Percentiles rank a stretch among this genome's conserved stretches.
These are phyloP conservation scores for Leptographium lundbergii DNA, from an alignment of 2,329 filamentous ascomycete species.

Conservation along the genomic window DNA sequence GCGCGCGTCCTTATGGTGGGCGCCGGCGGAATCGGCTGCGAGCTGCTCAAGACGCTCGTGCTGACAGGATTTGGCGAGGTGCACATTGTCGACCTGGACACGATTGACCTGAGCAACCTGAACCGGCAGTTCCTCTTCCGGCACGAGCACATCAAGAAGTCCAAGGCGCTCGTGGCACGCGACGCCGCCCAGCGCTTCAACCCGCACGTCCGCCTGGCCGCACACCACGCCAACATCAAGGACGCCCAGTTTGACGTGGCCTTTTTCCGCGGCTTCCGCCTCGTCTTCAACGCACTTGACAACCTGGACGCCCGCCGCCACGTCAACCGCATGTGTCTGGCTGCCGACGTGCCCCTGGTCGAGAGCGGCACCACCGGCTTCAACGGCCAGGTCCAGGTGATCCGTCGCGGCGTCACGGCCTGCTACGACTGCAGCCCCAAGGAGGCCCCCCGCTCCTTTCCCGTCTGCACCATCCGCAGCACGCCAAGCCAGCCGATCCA, in stretches of 20 bases:
- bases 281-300: slow-evolving; percentile 95
- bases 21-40: slow-evolving; percentile 93
- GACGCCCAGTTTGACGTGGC: slow-evolving; percentile 72
- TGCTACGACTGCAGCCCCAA: slow-evolving; percentile 95
- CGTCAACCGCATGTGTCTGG: slow-evolving; percentile 95
- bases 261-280: slow-evolving; percentile 72
- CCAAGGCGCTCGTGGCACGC: slow-evolving; percentile 67
- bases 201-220: slow-evolving; percentile 71
- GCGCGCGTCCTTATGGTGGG: slow-evolving; percentile 86
- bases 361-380: slow-evolving; percentile 97
- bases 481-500: slow-evolving; percentile 95
- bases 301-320: slow-evolving; percentile 88
- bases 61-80: slow-evolving; percentile 86
- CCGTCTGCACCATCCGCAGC: slow-evolving; percentile 93
- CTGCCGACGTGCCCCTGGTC: slow-evolving; percentile 78
- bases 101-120: slow-evolving; percentile 93
- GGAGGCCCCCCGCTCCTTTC: slow-evolving; percentile 81
- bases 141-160: slow-evolving; percentile 94
- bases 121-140: slow-evolving; percentile 97
- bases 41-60: slow-evolving; percentile 91
- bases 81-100: slow-evolving; percentile 92
- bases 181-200: slow-evolving; percentile 87
- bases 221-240: slow-evolving; percentile 92
- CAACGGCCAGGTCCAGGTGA: slow-evolving; percentile 94
- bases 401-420: slow-evolving; percentile 81